phyloP scores from a whole-genome alignment of 306 rosid species.

The Rubus idaeus region DNA sequence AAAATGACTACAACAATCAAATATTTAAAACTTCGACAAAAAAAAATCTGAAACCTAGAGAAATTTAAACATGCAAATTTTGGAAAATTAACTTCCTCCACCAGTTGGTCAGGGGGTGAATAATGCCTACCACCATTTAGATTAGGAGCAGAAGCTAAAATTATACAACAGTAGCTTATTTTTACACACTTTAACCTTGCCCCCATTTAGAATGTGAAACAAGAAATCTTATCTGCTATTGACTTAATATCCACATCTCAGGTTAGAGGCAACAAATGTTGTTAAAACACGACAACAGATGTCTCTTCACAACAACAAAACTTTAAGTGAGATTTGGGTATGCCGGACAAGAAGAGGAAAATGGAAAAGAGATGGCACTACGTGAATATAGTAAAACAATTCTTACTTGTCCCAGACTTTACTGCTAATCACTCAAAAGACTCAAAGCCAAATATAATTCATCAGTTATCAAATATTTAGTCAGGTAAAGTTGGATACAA shows the following conservation, averaged over 20 bases:
- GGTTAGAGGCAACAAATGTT: constrained; percentile 23
- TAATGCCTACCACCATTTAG: constrained; percentile 23
- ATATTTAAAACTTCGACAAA: constrained; percentile 4
- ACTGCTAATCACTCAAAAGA: not conserved
- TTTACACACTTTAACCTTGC: constrained; percentile 38
- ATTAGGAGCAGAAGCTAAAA: constrained; percentile 28
- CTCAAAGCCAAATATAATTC: not conserved
- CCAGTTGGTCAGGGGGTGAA: constrained; percentile 20
- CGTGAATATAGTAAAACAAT: constrained; percentile 13
- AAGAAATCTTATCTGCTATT: constrained; percentile 10
- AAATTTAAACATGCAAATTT: constrained; percentile 22
- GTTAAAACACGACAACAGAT: not conserved
- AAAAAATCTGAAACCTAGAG: constrained; percentile 1
- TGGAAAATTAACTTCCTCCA: constrained; percentile 34
- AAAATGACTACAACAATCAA: constrained; percentile 13
- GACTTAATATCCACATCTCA: constrained; percentile 5
- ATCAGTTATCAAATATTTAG: not conserved
- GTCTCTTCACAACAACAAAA: constrained; percentile 4
- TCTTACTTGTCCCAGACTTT: not conserved
- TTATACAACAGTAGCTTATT: constrained; percentile 23
- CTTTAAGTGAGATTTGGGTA: constrained; percentile 1
- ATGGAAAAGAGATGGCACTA: constrained; percentile 5
- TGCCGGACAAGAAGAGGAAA: not conserved
- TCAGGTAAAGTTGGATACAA: not conserved
- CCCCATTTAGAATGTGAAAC: constrained; percentile 35